Percentiles rank a stretch among this genome's conserved stretches.
These are phyloP conservation scores for Colletotrichum nymphaeae DNA, from an alignment of 2,329 filamentous ascomycete genomes.

Conservation along the genomic window DNA sequence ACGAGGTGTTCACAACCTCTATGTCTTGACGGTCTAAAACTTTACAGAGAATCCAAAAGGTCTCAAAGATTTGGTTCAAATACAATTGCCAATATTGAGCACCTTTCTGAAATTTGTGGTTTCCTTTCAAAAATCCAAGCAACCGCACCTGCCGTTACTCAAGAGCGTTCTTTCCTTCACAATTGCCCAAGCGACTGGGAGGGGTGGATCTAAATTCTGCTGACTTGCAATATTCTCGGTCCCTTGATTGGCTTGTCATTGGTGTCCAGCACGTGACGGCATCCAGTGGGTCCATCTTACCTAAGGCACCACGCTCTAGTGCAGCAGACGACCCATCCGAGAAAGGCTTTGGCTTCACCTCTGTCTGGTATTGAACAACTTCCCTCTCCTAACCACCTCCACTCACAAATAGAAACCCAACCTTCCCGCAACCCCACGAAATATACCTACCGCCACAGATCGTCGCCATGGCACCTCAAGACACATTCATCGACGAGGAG, in stretches of 20 bases:
- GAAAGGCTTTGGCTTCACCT: constrained; percentile 36
- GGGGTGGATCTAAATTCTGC: constrained; percentile 25
- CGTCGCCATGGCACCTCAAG: constrained; percentile 72
- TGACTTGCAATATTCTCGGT: constrained; percentile 28
- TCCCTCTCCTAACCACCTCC: constrained; percentile 37
- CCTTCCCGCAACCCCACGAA: constrained; percentile 10
- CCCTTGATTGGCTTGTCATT: constrained; percentile 7
- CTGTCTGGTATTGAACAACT: constrained; percentile 30
- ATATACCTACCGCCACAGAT: constrained; percentile 30
- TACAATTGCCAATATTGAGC: neutral
- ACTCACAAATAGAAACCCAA: constrained; percentile 24
- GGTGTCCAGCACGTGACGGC: neutral
- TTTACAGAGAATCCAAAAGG: neutral
- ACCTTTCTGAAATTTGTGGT: neutral
- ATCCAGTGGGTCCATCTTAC: constrained; percentile 9
- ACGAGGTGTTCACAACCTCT: neutral
- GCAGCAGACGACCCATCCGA: constrained; percentile 27
- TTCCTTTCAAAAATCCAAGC: neutral
- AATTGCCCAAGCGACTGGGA: neutral
- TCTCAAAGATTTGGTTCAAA: neutral
- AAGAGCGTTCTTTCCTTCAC: neutral
- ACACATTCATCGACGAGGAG: constrained; percentile 78
- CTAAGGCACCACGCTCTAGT: constrained; percentile 16
- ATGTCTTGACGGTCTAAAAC: neutral
- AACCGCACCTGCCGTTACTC: neutral